These are phyloP conservation scores for Tricholoma terreum DNA, from an alignment of 768 basidiomycete species.

Conservation along the genomic window DNA sequence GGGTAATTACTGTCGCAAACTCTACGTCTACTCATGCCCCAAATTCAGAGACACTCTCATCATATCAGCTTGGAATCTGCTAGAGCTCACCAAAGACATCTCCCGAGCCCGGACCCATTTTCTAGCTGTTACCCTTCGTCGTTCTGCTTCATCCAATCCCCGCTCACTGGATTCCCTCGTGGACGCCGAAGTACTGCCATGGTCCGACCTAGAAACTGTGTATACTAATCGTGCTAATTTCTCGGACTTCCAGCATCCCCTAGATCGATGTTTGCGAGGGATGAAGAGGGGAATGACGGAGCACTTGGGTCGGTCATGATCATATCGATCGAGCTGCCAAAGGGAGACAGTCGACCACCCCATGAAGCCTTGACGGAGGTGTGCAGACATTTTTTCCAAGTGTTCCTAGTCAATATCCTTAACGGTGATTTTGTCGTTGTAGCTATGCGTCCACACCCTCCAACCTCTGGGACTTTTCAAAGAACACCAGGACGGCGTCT, in stretches of 20 bases:
- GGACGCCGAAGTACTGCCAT: constrained; percentile 10
- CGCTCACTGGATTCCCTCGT: constrained; percentile 4
- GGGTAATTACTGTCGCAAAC: neutral
- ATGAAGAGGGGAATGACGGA: constrained; percentile 5
- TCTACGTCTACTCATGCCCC: neutral
- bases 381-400: neutral
- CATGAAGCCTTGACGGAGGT: constrained; percentile 4
- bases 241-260: constrained; percentile 4
- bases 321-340: constrained; percentile 6
- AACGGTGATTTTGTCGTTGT: neutral
- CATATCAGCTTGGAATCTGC: constrained; percentile 6
- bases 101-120: constrained; percentile 6
- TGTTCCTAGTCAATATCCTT: too few species aligned
- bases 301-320: constrained; percentile 11
- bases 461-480: constrained; percentile 10
- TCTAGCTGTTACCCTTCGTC: constrained; percentile 6
- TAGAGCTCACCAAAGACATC: constrained; percentile 7
- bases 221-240: constrained; percentile 7
- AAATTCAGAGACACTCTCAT: constrained; percentile 4
- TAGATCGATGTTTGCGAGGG: constrained; percentile 1
- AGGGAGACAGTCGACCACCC: constrained; percentile 9
- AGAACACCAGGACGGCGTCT: constrained; percentile 4
- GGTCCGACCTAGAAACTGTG: constrained; percentile 3
- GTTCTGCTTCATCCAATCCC: constrained; percentile 1
- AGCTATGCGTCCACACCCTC: constrained; percentile 3